Evolutionary conservation across 179 eudicot genomes (phyloP).

Genomic region (Actinidia chinensis): DNA sequence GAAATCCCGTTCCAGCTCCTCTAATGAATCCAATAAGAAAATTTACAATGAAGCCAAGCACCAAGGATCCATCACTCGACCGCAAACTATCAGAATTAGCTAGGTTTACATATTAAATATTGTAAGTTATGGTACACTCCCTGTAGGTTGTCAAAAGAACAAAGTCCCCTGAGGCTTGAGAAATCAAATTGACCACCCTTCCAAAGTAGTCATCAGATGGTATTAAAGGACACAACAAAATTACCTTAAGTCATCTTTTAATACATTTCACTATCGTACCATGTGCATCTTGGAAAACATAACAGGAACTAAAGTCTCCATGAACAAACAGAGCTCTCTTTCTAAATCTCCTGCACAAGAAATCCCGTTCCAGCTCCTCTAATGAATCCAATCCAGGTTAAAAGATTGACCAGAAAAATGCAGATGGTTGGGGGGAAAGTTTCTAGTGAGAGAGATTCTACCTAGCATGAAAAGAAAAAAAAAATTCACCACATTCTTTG

Average conservation of each 20-base stretch:
- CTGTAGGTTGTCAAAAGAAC: not conserved
- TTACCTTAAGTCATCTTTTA: not conserved
- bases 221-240: not conserved
- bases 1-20: not conserved
- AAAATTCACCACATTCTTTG: not conserved
- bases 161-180: not conserved
- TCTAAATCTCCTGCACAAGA: not conserved
- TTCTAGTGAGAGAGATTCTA: not conserved
- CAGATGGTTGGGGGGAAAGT: not conserved
- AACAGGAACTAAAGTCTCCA: not conserved
- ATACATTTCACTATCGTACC: not conserved
- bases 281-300: no score
- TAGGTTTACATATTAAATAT: not conserved
- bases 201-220: not conserved
- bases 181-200: not conserved
- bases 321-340: not conserved
- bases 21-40: not conserved
- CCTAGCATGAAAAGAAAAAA: not conserved
- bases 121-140: not conserved
- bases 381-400: no score
- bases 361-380: not conserved
- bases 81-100: not conserved
- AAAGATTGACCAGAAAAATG: constrained; percentile 8
- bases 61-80: not conserved
- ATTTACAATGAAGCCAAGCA: not conserved